Base-by-base conservation (phyloP, 139 green algal species). In the Tetraselmis striata region DNA sequence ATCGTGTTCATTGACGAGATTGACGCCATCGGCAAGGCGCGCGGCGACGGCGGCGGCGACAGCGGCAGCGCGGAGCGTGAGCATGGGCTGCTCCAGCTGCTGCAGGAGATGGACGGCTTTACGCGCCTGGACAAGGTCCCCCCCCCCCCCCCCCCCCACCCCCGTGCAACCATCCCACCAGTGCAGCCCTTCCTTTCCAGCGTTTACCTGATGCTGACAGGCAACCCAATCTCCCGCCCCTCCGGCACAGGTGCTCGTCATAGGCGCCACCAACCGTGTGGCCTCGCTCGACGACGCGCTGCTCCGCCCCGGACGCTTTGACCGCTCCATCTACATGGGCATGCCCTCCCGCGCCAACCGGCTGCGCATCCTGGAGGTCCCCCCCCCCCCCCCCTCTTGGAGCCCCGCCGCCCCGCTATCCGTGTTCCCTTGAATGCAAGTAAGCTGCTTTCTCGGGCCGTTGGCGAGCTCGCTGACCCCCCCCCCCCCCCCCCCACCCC, bases 221-320 rank as follows among this genome's bases (percentile, higher is more conserved):
- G n/a, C n/a, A n/a, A n/a, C n/a, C n/a, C n/a, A n/a, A n/a, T n/a
- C n/a, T n/a, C n/a, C n/a, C n/a, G n/a, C n/a, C n/a, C n/a, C n/a
- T n/a, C n/a, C 74, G 26, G 29, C 58, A 11, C 75, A 83, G 79
- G 89, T 96, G 78, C 82, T 96, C 23, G 88, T 96, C 23, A 89
- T 97, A 1, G 93, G 86, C 1, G 93, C 93, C 32, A 96, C 93
- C 83, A 97, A 96, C 88, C 83, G 90, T 0, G 58, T 84, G 1
- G 84, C 88, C 58, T 59, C 89, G 23, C 84, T 97, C 30, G 93
- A 97, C 82, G 82, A 89, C 1, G 93, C 93, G 26, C 86, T 95
- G 30, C 76, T 97, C 81, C 86, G 93, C 2, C 90, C 92, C 0
- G 93, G 93, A 11, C 88, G 93, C 74, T 95, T 97, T 76, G 93